Conservation (phyloP, 2,329 filamentous ascomycete genomes). For the Trematosphaeria pertusa region DNA sequence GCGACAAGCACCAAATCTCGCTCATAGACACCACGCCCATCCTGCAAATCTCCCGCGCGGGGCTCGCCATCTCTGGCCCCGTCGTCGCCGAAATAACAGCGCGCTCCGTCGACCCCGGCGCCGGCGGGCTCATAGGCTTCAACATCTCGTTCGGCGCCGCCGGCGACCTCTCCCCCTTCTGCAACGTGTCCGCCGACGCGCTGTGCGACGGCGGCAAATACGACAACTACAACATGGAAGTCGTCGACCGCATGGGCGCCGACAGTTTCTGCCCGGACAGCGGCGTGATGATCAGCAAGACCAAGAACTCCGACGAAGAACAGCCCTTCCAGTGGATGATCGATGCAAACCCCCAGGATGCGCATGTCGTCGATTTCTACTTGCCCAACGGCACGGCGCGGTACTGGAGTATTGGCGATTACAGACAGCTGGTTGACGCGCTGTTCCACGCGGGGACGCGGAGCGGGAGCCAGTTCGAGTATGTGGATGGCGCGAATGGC, state of each 20-base stretch:
- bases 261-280: slow-evolving; percentile 61
- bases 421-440: slow-evolving; percentile 61
- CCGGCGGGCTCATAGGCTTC: slow-evolving; percentile 54
- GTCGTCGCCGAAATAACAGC: slow-evolving; percentile 58
- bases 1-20: slow-evolving; percentile 61
- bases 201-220: slow-evolving; percentile 61
- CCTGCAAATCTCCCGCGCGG: slow-evolving; percentile 54
- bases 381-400: slow-evolving; percentile 57
- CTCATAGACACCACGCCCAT: slow-evolving; percentile 55
- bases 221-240: slow-evolving; percentile 61
- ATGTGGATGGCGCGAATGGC: slow-evolving; percentile 56
- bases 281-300: slow-evolving; percentile 63
- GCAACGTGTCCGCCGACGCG: slow-evolving; percentile 51
- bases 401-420: slow-evolving; percentile 61
- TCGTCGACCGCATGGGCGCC: slow-evolving; percentile 62
- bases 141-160: slow-evolving; percentile 53
- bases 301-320: slow-evolving; percentile 51
- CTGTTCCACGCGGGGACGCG: slow-evolving; percentile 63
- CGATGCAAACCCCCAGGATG: slow-evolving; percentile 62
- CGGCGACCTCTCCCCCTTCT: slow-evolving; percentile 55
- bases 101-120: slow-evolving; percentile 53
- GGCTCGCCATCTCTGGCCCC: slow-evolving; percentile 52
- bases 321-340: slow-evolving; percentile 63
- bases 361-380: slow-evolving; percentile 58
- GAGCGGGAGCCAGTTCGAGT: slow-evolving; percentile 59